Base-by-base conservation (phyloP, 164 flowering plant species). In the Tetrastigma voinierianum region DNA sequence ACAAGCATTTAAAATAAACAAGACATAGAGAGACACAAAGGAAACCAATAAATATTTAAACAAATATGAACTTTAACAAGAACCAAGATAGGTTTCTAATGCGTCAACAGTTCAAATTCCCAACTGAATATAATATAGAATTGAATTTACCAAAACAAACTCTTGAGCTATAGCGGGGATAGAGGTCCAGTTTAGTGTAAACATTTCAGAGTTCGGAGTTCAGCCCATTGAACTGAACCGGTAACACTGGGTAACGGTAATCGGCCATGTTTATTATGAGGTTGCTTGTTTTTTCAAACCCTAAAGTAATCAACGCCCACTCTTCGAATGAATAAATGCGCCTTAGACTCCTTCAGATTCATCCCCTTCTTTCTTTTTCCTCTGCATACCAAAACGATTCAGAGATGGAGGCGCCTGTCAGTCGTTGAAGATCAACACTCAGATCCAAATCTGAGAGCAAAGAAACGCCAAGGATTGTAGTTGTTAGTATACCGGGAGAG, bases 351-450 rank as follows among this genome's bases (percentile, higher is more conserved):
- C 4, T 15, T 10, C 48, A 53, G 2, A 10, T 52, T n/a, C 72
- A 2, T 49, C 20, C 25, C 40, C 43, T 23, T 2, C 58, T 8
- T 12, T 21, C 32, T n/a, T 10, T 15, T 32, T 32, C 6, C 40
- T 32, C 40, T 32, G 40, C 40, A 4, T 32, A 13, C 48, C 4
- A 44, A 15, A n/a, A 3, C 16, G 9, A 53, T n/a, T 57, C 49
- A 44, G 54, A 10, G 43, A 88, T 88, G 93, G 91, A 10, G 85
- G 65, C 16, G 45, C n/a, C 83, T 23, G 86, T 81, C n/a, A 86
- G 93, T 61, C 89, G 88, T n/a, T 58, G 90, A 86, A 61, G 89
- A 82, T 52, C 77, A 83, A 83, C 14, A 67, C 57, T 78, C n/a
- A 9, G 87, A 81, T 85, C 93, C 0, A 87, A n/a, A 44, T 32